These are phyloP conservation scores for Suhomyces sp. DNA, from an alignment of 805 yeast species.

Conservation along the genomic window DNA sequence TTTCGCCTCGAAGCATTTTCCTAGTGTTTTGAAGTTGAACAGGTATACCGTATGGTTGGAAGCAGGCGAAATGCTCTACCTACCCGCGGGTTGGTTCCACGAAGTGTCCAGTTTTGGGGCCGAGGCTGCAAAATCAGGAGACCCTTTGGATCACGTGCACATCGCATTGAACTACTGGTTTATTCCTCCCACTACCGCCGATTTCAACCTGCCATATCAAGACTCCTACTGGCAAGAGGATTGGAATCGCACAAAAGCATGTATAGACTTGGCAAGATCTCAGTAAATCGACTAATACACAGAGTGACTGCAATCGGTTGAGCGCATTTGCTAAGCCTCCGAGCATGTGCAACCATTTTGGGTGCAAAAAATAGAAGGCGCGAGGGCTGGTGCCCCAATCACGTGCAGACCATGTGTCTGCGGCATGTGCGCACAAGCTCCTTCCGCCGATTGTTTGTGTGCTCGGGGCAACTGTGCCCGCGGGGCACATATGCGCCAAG, in stretches of 20 bases:
- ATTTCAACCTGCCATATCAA: conserved; percentile 35
- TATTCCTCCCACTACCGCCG: conserved; percentile 52
- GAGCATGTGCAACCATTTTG: background rate
- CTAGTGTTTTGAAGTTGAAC: conserved; percentile 43
- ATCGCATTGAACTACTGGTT: conserved; percentile 75
- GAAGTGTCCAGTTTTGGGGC: conserved; percentile 67
- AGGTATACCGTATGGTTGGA: conserved; percentile 46
- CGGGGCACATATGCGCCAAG: background rate
- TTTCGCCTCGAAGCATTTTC: conserved; percentile 44
- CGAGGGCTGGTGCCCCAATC: background rate
- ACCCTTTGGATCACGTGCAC: conserved; percentile 36
- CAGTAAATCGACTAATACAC: background rate
- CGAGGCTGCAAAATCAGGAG: conserved; percentile 6
- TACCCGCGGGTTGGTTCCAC: conserved; percentile 83
- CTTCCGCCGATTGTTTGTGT: background rate
- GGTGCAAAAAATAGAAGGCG: background rate
- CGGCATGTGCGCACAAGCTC: background rate
- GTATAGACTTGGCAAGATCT: conserved; percentile 11
- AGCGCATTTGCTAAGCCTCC: background rate
- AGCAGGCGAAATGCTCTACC: conserved; percentile 65
- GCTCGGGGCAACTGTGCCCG: background rate
- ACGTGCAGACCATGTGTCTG: background rate
- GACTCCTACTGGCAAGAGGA: conserved; percentile 56
- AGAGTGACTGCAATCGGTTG: background rate
- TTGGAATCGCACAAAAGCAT: conserved; percentile 40